Evolutionary conservation across 495 filamentous ascomycete genomes (phyloP), one percentile per base, ranked within the genome.

Genomic region (Ascodesmis nigricans): DNA sequence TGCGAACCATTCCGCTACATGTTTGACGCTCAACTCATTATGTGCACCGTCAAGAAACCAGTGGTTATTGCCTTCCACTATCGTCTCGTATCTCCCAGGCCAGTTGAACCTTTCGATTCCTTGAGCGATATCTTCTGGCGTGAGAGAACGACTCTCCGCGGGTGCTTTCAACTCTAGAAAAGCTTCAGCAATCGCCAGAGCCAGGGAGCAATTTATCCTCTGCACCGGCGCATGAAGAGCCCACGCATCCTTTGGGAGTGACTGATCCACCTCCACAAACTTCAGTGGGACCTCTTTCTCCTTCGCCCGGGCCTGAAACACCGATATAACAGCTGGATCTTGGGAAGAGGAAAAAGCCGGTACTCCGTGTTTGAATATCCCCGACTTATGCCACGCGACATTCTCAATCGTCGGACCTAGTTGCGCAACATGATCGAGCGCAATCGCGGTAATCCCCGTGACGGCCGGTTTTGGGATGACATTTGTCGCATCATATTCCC

Each of bases 311-410:
- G 35, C 21, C 11, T 31, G 35, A 1, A 50, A 31, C 13, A 50
- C 46, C 17, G 14, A 14, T 16, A 37, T 8, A 5, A 35, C 37
- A 13, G 6, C 31, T 8, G 20, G 17, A 1, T 21, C 26, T 24
- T 50, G 46, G 9, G 23, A 16, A 4, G 33, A 27, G 0, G 62
- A 59, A 21, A 64, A 57, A 4, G 41, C 60, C 33, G 31, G 47
- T 1, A 52, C 42, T 0, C 59, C 61, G 0, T 9, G 1, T 44
- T 63, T 66, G 9, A 58, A 57, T 13, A 67, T 52, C 3, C 64
- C 64, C 2, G 54, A 49, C 52, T 67, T 66, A 35, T 66, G 55
- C 63, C 63, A 66, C 20, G 64, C 60, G 37, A 67, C 64, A 40
- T 60, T 42, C 13, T 58, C 58, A 3, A 57, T 43, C 14, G 60